Base-by-base conservation (phyloP, 805 yeast species). In the Kazachstania bromeliacearum region DNA sequence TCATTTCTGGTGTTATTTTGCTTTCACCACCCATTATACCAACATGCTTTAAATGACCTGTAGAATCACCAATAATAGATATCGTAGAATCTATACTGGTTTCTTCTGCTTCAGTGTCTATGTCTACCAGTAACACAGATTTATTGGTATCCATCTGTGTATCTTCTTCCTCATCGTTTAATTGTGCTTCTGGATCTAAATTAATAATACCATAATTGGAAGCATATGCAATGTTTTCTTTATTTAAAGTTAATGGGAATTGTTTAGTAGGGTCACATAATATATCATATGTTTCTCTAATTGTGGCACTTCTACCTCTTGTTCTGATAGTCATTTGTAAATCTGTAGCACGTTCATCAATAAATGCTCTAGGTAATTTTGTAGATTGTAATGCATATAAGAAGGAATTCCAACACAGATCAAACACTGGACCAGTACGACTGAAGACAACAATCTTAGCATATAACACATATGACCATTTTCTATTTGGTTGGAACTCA, bases 101-200 rank as follows among this genome's bases (percentile, higher is more conserved):
- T 49, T 85, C 94, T 56, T 85, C 96, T 4, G 87, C 80, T 41
- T 81, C 89, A 10, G 94, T 94, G 53, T 85, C 94, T 28, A 84
- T 50, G 52, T 85, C 96, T 1, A 83, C 77, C 32, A 85, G 55
- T 12, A 84, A 48, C 0, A 75, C 63, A 1, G 71, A 44, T 17
- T 55, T 35, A 27, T 57, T 57, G 12, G 48, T 36, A 6, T 61
- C 67, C 55, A 61, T 60, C 21, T 60, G 59, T 13, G 56, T 60
- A 5, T 46, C 59, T 2, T 43, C 47, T 3, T 50, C 41, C 2
- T 48, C 51, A 5, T 56, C 57, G 2, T 50, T 39, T 13, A 46
- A 28, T 27, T 43, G 39, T 2, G 61, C 53, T 24, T 65, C 67
- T 3, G 60, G 59, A 18, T 66, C 65, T 8, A 65, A 34, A 28